Conservation (phyloP, 129 eudicot species). For the Lactuca saligna region DNA sequence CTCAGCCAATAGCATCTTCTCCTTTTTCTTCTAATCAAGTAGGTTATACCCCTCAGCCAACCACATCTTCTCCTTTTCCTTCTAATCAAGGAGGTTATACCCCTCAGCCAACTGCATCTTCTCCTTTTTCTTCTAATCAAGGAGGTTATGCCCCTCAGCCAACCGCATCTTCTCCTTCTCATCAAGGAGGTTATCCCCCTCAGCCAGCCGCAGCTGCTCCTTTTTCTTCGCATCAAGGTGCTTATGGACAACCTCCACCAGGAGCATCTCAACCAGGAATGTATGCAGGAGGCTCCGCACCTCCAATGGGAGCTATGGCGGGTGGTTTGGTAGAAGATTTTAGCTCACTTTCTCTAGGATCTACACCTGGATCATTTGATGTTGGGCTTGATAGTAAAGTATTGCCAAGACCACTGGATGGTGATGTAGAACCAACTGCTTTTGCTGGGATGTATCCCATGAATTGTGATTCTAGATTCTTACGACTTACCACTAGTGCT, state of each 20-base stretch:
- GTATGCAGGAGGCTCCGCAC: constrained; percentile 60
- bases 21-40: constrained; percentile 48
- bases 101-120: constrained; percentile 44
- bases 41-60: constrained; percentile 58
- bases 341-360: constrained; percentile 74
- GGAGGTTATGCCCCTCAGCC: constrained; percentile 63
- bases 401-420: constrained; percentile 89
- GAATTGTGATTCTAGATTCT: constrained; percentile 73
- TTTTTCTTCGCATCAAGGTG: constrained; percentile 53
- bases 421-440: constrained; percentile 76
- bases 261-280: constrained; percentile 48
- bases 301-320: constrained; percentile 55
- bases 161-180: constrained; percentile 31
- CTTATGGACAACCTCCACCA: constrained; percentile 57
- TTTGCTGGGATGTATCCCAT: constrained; percentile 71
- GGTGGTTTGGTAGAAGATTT: constrained; percentile 80
- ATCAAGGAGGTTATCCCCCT: constrained; percentile 44
- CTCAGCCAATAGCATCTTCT: constrained; percentile 48
- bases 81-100: constrained; percentile 38
- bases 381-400: constrained; percentile 70
- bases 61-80: constrained; percentile 25
- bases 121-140: constrained; percentile 53
- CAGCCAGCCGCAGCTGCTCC: constrained; percentile 49
- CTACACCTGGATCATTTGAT: constrained; percentile 89
- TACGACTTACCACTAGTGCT: constrained; percentile 84